Percentiles rank a stretch among this genome's conserved stretches.
Conservation (phyloP, 2,329 filamentous ascomycete genomes). For the Diaporthe sp. region DNA sequence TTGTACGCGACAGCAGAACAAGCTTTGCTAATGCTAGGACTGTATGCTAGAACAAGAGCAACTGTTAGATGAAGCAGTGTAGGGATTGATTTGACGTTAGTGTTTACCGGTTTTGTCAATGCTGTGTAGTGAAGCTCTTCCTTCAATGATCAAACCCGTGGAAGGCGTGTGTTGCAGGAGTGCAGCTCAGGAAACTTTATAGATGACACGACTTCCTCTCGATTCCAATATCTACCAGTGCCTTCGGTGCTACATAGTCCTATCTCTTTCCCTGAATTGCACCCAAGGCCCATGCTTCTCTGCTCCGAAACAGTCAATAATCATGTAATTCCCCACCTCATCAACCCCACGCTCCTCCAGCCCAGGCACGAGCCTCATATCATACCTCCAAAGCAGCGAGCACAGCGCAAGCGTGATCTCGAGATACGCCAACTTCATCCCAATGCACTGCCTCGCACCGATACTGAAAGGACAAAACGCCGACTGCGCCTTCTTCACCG, state of each 20-base stretch:
- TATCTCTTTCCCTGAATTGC: conserved; percentile 3
- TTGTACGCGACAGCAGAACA: neutral
- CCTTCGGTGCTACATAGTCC: neutral
- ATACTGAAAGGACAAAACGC: conserved; percentile 14
- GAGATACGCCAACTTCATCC: conserved; percentile 7
- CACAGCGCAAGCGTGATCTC: conserved; percentile 11
- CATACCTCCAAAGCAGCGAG: conserved; percentile 1
- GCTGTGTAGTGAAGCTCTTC: neutral
- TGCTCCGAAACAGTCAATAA: conserved; percentile 4
- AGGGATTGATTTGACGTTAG: neutral
- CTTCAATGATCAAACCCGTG: neutral
- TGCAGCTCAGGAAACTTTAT: neutral
- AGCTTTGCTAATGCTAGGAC: neutral
- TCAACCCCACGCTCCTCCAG: conserved; percentile 1
- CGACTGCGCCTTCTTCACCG: conserved; percentile 15
- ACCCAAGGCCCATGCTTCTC: conserved; percentile 19
- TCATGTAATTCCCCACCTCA: neutral
- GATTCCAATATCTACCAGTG: neutral
- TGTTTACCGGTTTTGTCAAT: neutral
- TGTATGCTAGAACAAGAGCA: neutral
- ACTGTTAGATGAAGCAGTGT: neutral
- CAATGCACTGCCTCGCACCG: neutral
- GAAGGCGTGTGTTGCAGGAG: neutral
- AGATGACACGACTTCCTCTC: neutral
- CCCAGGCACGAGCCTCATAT: neutral